These are phyloP conservation scores for Epithele typhae DNA, from an alignment of 768 basidiomycete species.

Conservation along the genomic window DNA sequence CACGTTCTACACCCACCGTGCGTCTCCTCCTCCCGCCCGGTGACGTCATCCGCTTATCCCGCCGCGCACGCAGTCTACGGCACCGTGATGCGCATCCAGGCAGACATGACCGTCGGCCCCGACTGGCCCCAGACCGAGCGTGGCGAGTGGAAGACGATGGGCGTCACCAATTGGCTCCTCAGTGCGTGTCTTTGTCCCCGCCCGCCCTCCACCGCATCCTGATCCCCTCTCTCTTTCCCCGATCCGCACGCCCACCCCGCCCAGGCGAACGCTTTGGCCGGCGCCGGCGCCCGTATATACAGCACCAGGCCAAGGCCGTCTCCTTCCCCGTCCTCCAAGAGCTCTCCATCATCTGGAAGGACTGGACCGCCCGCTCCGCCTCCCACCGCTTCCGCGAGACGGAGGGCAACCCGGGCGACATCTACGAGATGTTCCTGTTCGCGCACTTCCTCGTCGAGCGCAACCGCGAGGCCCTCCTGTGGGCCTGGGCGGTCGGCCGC, in stretches of 20 bases:
- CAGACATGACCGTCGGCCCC: constrained; percentile 26
- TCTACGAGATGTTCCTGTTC: constrained; percentile 30
- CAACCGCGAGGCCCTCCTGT: constrained; percentile 33
- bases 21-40: neutral
- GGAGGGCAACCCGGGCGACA: constrained; percentile 25
- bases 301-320: constrained; percentile 35
- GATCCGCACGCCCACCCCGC: neutral
- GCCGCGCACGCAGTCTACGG: constrained; percentile 26
- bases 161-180: constrained; percentile 31
- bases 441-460: constrained; percentile 32
- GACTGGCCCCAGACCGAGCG: constrained; percentile 15
- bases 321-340: constrained; percentile 32
- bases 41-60: neutral
- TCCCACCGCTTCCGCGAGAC: constrained; percentile 31
- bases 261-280: constrained; percentile 33
- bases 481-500: constrained; percentile 33
- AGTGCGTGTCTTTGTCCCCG: constrained; percentile 19
- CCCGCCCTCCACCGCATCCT: neutral
- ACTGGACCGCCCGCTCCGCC: constrained; percentile 27
- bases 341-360: constrained; percentile 26
- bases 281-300: constrained; percentile 34
- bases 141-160: constrained; percentile 37
- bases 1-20: constrained; percentile 30
- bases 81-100: constrained; percentile 33
- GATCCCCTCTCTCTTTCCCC: neutral